These are phyloP conservation scores for Globisporangium spiculum DNA, from an alignment of 352 stramenopile species.

Conservation along the genomic window DNA sequence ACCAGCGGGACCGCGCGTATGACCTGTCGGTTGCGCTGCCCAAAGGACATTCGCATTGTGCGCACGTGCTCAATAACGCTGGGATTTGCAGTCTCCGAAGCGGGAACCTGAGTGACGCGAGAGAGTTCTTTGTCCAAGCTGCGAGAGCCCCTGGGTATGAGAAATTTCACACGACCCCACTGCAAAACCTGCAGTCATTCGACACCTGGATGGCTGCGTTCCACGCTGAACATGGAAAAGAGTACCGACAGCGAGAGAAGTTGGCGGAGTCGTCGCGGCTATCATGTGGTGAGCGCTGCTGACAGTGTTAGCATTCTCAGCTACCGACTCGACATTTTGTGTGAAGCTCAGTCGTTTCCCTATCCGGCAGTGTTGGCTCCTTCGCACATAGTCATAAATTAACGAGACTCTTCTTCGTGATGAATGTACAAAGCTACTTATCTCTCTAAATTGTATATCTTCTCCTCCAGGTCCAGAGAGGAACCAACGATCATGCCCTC, in stretches of 20 bases:
- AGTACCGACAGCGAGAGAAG: background rate
- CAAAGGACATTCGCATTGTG: slow-evolving; percentile 5
- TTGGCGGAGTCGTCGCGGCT: background rate
- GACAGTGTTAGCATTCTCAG: too few species aligned
- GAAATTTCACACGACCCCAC: background rate
- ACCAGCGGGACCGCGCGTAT: background rate
- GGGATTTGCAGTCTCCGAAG: slow-evolving; percentile 24
- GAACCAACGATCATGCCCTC: background rate
- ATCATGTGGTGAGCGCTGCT: background rate
- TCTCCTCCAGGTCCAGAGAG: background rate
- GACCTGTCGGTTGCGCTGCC: background rate
- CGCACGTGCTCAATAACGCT: slow-evolving; percentile 29
- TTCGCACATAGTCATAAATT: background rate
- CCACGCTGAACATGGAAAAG: background rate
- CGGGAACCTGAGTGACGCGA: slow-evolving; percentile 13
- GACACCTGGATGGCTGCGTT: background rate
- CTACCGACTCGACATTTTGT: too few species aligned
- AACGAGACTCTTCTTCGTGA: background rate
- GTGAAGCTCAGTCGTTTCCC: too few species aligned
- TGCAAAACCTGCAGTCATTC: background rate
- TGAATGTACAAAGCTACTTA: background rate
- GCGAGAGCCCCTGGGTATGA: background rate
- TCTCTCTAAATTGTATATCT: background rate
- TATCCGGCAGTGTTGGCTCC: background rate
- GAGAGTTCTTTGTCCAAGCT: slow-evolving; percentile 13